Percentiles rank a stretch among this genome's conserved stretches.
phyloP scores from a whole-genome alignment of 306 rosid species.

The Vigna nakashimae region DNA sequence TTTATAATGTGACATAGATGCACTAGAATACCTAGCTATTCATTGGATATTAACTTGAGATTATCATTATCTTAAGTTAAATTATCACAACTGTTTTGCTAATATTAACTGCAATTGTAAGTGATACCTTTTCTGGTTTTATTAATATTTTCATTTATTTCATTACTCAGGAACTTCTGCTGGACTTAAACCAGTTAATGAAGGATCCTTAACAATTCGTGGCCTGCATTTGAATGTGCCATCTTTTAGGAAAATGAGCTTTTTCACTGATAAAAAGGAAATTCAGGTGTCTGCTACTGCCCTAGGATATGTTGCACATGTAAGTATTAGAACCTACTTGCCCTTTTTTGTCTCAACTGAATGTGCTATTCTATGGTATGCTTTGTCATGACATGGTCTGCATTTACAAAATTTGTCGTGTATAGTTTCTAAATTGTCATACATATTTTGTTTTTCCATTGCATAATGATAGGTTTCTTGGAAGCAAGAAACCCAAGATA shows the following conservation, averaged over 20 bases:
- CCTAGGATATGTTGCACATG: constrained; percentile 91
- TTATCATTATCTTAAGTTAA: constrained; percentile 18
- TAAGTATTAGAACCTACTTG: constrained; percentile 53
- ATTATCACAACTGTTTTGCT: constrained; percentile 6
- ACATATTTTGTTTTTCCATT: background rate
- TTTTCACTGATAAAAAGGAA: constrained; percentile 95
- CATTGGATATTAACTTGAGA: constrained; percentile 6
- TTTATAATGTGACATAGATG: constrained; percentile 16
- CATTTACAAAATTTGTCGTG: background rate
- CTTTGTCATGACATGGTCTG: background rate
- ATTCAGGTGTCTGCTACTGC: constrained; percentile 90
- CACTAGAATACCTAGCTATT: background rate
- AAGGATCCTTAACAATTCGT: constrained; percentile 83
- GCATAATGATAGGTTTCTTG: too few relatives aligned
- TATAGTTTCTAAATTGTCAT: background rate
- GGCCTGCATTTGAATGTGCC: constrained; percentile 84
- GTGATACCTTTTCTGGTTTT: constrained; percentile 33
- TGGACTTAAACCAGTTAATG: constrained; percentile 69
- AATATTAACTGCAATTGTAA: constrained; percentile 33
- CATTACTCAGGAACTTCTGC: constrained; percentile 63
- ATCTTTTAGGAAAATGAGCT: constrained; percentile 81
- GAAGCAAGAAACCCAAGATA: too few relatives aligned
- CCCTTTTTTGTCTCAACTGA: constrained; percentile 14
- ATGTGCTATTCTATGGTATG: constrained; percentile 8
- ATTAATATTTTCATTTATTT: constrained; percentile 34